A percentile compares a stretch with the other conserved stretches of the same genome.
phyloP scores from a whole-genome alignment of 768 basidiomycete genomes.

The Termitomyces sp. region DNA sequence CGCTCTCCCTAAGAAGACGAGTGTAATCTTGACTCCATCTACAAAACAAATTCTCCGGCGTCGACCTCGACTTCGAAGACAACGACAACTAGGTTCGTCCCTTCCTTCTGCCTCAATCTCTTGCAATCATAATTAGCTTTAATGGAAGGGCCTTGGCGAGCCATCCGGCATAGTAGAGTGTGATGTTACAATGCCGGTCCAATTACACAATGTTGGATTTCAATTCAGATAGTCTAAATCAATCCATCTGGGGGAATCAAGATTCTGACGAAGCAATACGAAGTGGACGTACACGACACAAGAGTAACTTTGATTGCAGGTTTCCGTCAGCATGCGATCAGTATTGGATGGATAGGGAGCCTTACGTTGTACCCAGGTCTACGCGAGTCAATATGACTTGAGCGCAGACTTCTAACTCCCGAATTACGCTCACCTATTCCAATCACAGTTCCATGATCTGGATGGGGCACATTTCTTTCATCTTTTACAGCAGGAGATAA shows the following conservation, averaged over 20 bases:
- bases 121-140: too few relatives aligned
- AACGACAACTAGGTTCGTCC: too few relatives aligned
- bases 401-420: neutral
- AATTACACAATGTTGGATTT: neutral
- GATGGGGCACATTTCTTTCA: conserved; percentile 24
- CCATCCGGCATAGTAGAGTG: neutral
- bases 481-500: conserved; percentile 52
- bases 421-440: conserved; percentile 55
- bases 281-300: conserved; percentile 40
- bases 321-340: neutral
- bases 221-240: conserved; percentile 4
- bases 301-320: conserved; percentile 51
- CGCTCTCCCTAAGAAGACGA: too few relatives aligned
- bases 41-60: too few relatives aligned
- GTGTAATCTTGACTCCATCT: too few relatives aligned
- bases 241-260: conserved; percentile 38
- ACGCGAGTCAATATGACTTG: neutral
- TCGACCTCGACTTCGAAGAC: too few relatives aligned
- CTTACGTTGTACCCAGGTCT: conserved; percentile 77
- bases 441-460: conserved; percentile 73
- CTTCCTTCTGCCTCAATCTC: too few relatives aligned
- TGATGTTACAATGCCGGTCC: conserved; percentile 6
- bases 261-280: neutral
- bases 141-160: too few relatives aligned
- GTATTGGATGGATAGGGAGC: neutral